These are phyloP conservation scores for Fusarium continuum DNA, from an alignment of 2,329 filamentous ascomycete species.

Conservation along the genomic window DNA sequence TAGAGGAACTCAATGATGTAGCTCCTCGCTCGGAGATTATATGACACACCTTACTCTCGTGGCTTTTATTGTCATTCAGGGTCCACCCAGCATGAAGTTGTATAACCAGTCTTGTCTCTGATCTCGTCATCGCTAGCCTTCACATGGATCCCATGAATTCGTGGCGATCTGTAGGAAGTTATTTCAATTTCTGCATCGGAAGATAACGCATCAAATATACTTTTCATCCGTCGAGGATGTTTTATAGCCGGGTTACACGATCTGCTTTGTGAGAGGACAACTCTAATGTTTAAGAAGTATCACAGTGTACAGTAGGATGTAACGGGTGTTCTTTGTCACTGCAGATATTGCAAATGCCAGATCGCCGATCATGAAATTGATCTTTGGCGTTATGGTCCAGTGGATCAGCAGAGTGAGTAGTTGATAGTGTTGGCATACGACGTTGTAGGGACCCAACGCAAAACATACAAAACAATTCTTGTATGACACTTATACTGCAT, in stretches of 20 bases:
- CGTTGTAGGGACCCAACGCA: too few relatives aligned
- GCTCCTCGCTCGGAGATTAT: constrained; percentile 46
- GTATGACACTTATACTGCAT: too few relatives aligned
- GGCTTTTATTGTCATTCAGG: constrained; percentile 57
- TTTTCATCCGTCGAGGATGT: constrained; percentile 65
- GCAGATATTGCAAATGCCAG: neutral
- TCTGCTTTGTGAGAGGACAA: constrained; percentile 68
- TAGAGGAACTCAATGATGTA: constrained; percentile 43
- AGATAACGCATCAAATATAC: constrained; percentile 70
- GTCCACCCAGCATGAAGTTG: constrained; percentile 39
- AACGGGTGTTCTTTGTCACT: neutral
- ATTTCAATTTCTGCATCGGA: constrained; percentile 56
- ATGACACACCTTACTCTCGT: constrained; percentile 50
- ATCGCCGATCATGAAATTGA: neutral
- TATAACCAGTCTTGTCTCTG: constrained; percentile 39
- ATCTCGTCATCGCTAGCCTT: constrained; percentile 52
- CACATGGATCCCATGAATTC: constrained; percentile 54
- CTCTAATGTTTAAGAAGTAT: constrained; percentile 49
- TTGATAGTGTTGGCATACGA: neutral
- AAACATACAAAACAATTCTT: too few relatives aligned
- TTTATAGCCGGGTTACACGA: constrained; percentile 65
- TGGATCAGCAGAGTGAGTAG: neutral
- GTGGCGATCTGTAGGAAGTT: constrained; percentile 47
- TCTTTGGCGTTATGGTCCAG: neutral
- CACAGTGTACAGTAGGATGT: neutral